phyloP scores from a whole-genome alignment of 2,329 filamentous ascomycete genomes.

The Aspergillus novoparasiticus region DNA sequence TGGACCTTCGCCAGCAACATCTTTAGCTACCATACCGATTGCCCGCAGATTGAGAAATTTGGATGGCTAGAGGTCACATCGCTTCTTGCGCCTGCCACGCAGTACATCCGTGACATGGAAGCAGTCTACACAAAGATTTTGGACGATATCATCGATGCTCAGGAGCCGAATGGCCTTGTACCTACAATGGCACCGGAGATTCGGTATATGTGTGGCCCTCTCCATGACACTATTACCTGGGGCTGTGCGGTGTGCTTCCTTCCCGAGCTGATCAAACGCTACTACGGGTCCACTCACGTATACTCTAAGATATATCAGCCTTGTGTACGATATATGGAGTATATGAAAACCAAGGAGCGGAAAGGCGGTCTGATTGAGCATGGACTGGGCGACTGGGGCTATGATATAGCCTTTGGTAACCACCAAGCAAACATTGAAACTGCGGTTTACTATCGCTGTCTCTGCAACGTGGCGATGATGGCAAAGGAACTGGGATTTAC shows the following conservation, averaged over 20 bases:
- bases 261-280: constrained; percentile 23
- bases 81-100: constrained; percentile 49
- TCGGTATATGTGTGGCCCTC: constrained; percentile 52
- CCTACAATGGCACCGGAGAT: constrained; percentile 53
- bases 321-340: constrained; percentile 28
- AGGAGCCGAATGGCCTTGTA: constrained; percentile 49
- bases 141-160: constrained; percentile 51
- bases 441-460: constrained; percentile 29
- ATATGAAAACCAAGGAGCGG: constrained; percentile 27
- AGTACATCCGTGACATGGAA: constrained; percentile 52
- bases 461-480: constrained; percentile 27
- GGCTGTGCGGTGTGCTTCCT: constrained; percentile 27
- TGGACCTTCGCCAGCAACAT: constrained; percentile 50
- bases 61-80: constrained; percentile 54
- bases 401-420: constrained; percentile 29
- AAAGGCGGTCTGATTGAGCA: constrained; percentile 27
- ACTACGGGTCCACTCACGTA: constrained; percentile 26
- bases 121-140: constrained; percentile 51
- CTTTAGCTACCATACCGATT: constrained; percentile 53
- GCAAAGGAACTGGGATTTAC: constrained; percentile 22
- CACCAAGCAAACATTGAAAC: constrained; percentile 32
- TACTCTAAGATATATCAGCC: constrained; percentile 23
- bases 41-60: constrained; percentile 52
- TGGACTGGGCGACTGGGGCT: constrained; percentile 28
- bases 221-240: constrained; percentile 47